A percentile compares a stretch with the other conserved stretches of the same genome.
Conservation (phyloP, 2,329 filamentous ascomycete genomes). For the Aspergillus unguis region DNA sequence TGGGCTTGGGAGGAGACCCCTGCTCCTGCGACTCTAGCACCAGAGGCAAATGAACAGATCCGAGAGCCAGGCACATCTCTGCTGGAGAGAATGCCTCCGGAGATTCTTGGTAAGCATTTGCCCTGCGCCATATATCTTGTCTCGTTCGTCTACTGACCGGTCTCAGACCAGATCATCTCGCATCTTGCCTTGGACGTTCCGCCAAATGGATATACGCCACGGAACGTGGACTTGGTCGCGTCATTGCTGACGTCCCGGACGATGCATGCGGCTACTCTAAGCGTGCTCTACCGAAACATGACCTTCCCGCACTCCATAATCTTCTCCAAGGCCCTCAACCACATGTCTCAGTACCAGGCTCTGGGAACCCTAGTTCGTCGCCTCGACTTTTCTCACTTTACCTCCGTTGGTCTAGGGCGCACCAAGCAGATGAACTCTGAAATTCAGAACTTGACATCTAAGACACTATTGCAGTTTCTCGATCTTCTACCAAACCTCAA, state of each 20-base stretch:
- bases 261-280: constrained; percentile 68
- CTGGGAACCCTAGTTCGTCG: constrained; percentile 74
- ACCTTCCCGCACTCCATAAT: constrained; percentile 79
- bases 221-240: constrained; percentile 74
- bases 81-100: constrained; percentile 66
- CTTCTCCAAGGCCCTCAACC: constrained; percentile 75
- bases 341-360: constrained; percentile 63
- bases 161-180: constrained; percentile 67
- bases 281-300: constrained; percentile 73
- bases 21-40: constrained; percentile 5
- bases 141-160: constrained; percentile 9
- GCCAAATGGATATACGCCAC: constrained; percentile 69
- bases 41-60: constrained; percentile 18
- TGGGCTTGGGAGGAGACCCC: constrained; percentile 43
- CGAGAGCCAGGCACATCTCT: constrained; percentile 43
- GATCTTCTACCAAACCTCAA: constrained; percentile 68
- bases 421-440: constrained; percentile 71
- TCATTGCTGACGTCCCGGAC: constrained; percentile 72
- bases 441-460: constrained; percentile 71
- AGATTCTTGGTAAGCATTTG: constrained; percentile 65
- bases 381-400: constrained; percentile 82
- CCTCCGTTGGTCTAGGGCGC: constrained; percentile 71
- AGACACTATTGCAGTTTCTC: constrained; percentile 69
- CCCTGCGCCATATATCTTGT: neutral
- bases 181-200: constrained; percentile 70